phyloP scores from a whole-genome alignment of 805 yeast genomes.

The Pichia exigua region DNA sequence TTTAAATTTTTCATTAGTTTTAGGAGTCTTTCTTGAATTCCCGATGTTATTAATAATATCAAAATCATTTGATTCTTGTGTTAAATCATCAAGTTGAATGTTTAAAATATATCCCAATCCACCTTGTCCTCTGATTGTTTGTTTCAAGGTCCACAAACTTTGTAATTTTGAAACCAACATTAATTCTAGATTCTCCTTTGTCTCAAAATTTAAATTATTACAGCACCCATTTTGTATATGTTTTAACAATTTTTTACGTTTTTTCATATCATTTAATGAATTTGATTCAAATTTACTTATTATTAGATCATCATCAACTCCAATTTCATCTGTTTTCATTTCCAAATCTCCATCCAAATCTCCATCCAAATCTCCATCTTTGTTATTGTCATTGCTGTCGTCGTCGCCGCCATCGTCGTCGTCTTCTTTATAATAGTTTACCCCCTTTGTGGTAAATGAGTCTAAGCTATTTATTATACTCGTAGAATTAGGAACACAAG shows the following conservation, averaged over 20 bases:
- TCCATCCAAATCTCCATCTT: not conserved
- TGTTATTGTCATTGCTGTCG: no score
- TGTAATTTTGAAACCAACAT: conserved; percentile 52
- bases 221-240: conserved; percentile 40
- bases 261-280: conserved; percentile 9
- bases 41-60: conserved; percentile 4
- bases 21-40: conserved; percentile 9
- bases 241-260: conserved; percentile 20
- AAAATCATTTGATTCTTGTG: not conserved
- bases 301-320: conserved; percentile 12
- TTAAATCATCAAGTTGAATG: conserved; percentile 16
- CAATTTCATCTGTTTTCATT: conserved; percentile 9
- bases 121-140: conserved; percentile 64
- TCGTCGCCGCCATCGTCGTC: no score
- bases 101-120: conserved; percentile 58
- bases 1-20: conserved; percentile 36
- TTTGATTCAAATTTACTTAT: conserved; percentile 22
- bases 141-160: conserved; percentile 63
- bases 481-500: conserved; percentile 22
- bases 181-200: conserved; percentile 46
- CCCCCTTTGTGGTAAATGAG: conserved; percentile 4
- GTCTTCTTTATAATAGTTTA: conserved; percentile 5
- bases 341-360: conserved; percentile 8
- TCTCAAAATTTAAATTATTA: conserved; percentile 30
- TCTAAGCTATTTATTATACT: conserved; percentile 10